Conservation (phyloP, 768 basidiomycete genomes). For the Collybiopsis luxurians region DNA sequence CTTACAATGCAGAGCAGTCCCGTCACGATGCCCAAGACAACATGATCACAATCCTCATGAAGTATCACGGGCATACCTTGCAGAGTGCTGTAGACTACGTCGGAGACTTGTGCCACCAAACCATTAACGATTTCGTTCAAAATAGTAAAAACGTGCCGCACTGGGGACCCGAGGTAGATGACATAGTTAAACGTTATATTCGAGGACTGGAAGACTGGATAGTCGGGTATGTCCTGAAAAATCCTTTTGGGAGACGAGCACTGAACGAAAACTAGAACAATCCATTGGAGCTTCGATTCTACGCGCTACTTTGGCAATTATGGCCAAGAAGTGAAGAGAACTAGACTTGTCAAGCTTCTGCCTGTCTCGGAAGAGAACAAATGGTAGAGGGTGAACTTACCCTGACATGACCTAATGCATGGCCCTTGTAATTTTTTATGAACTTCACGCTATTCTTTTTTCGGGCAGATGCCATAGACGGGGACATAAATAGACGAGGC, state of each 20-base stretch:
- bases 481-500: too few relatives aligned
- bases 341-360: constrained; percentile 50
- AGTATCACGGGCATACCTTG: constrained; percentile 50
- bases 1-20: constrained; percentile 74
- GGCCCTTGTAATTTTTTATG: too few relatives aligned
- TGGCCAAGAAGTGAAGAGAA: constrained; percentile 52
- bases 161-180: constrained; percentile 61
- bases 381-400: too few relatives aligned
- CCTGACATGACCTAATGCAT: too few relatives aligned
- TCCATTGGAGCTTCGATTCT: constrained; percentile 73
- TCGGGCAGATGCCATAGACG: too few relatives aligned
- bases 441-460: too few relatives aligned
- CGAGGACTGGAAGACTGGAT: constrained; percentile 70
- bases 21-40: constrained; percentile 62
- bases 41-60: constrained; percentile 71
- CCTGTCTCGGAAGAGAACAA: constrained; percentile 18
- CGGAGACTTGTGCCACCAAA: constrained; percentile 55
- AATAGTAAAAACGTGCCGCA: constrained; percentile 51
- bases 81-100: constrained; percentile 65
- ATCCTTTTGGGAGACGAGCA: too few relatives aligned
- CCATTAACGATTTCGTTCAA: constrained; percentile 50
- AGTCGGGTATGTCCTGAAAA: constrained; percentile 48
- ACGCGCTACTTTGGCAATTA: constrained; percentile 65
- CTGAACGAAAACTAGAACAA: constrained; percentile 29
- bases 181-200: constrained; percentile 55